A percentile compares a stretch with the other conserved stretches of the same genome.
phyloP scores from a whole-genome alignment of 2,329 filamentous ascomycete species.

The Dryadomyces sulphureus region DNA sequence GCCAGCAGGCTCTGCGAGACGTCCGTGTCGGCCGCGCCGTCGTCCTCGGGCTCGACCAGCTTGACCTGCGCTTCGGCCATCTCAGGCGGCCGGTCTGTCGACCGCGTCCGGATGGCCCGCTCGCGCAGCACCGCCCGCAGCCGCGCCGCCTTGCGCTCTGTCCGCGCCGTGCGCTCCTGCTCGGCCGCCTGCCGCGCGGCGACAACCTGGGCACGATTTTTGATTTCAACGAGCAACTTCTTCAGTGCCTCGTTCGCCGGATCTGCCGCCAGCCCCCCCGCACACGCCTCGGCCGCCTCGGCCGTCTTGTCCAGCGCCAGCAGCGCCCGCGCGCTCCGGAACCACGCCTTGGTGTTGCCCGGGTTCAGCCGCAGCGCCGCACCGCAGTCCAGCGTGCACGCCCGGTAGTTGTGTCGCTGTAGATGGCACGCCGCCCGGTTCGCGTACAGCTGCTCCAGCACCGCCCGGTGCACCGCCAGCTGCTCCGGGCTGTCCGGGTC shows the following conservation, averaged over 20 bases:
- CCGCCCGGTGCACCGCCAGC: constrained; percentile 40
- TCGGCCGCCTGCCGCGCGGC: constrained; percentile 37
- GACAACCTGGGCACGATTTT: constrained; percentile 39
- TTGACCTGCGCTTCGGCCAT: constrained; percentile 68
- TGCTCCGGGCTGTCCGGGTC: constrained; percentile 42
- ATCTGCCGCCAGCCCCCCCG: constrained; percentile 55
- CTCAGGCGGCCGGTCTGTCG: constrained; percentile 60
- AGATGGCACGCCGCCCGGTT: constrained; percentile 88
- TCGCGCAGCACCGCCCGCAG: constrained; percentile 52
- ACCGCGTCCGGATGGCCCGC: constrained; percentile 53
- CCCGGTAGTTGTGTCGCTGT: constrained; percentile 76
- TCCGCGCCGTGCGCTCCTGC: constrained; percentile 32
- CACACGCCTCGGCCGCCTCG: constrained; percentile 70
- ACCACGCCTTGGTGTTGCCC: constrained; percentile 77
- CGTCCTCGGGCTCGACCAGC: constrained; percentile 37
- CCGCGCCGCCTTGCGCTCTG: constrained; percentile 41
- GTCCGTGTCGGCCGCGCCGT: constrained; percentile 30
- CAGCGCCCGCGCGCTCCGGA: constrained; percentile 67
- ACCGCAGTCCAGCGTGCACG: constrained; percentile 73
- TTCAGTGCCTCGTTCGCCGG: constrained; percentile 55
- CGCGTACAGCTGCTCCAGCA: constrained; percentile 64
- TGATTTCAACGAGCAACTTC: constrained; percentile 35
- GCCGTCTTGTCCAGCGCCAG: constrained; percentile 61
- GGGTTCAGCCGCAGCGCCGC: constrained; percentile 65
- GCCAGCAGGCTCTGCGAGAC: constrained; percentile 57